phyloP scores from a whole-genome alignment of 2,329 filamentous ascomycete genomes.

The Cytospora mali region DNA sequence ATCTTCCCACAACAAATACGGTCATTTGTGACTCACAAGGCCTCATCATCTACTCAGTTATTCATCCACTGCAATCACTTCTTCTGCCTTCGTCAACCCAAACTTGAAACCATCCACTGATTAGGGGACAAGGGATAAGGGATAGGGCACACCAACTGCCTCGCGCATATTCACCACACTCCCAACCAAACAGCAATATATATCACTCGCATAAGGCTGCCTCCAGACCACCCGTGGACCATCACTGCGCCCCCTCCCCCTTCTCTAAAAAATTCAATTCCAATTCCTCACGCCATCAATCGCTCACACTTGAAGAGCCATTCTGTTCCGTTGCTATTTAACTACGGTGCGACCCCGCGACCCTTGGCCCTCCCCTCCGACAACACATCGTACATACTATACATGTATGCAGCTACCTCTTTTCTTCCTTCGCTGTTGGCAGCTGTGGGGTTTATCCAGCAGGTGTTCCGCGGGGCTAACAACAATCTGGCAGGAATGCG shows the following conservation, averaged over 20 bases:
- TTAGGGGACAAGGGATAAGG: background rate
- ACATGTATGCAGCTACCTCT: slow-evolving; percentile 20
- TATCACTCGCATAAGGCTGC: slow-evolving; percentile 27
- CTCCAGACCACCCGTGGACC: slow-evolving; percentile 4
- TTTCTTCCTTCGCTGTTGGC: background rate
- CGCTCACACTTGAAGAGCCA: background rate
- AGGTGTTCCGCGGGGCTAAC: slow-evolving; percentile 8
- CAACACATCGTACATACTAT: slow-evolving; percentile 2
- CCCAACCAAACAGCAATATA: background rate
- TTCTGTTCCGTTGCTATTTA: background rate
- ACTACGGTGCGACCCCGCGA: background rate
- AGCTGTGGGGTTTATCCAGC: background rate
- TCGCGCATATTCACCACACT: background rate
- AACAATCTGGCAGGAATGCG: slow-evolving; percentile 18
- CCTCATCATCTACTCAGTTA: background rate
- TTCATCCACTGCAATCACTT: background rate
- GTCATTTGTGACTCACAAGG: slow-evolving; percentile 13
- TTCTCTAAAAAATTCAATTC: too few species aligned
- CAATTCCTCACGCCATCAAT: slow-evolving; percentile 11
- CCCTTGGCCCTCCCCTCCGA: background rate
- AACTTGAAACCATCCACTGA: background rate
- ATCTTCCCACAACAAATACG: slow-evolving; percentile 1
- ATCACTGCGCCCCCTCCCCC: too few species aligned
- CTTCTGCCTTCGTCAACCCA: background rate
- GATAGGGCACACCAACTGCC: background rate